phyloP scores from a whole-genome alignment of 495 filamentous ascomycete species.

The Aspergillus diversus region DNA sequence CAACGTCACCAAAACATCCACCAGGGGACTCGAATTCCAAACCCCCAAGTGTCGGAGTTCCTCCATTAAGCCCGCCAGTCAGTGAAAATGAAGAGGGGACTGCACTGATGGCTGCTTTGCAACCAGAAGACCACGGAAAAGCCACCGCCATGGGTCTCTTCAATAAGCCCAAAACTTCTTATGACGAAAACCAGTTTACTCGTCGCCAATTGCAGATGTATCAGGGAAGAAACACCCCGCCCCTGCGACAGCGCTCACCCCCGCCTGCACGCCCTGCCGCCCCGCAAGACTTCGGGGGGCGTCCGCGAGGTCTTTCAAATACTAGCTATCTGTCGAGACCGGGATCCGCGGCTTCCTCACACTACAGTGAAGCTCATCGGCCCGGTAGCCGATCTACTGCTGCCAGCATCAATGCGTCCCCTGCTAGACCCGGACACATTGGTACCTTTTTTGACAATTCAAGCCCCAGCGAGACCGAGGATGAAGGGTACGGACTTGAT shows the following conservation, averaged over 20 bases:
- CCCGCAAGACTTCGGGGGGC: slow-evolving; percentile 35
- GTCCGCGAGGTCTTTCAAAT: slow-evolving; percentile 45
- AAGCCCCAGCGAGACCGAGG: slow-evolving; percentile 49
- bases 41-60: slow-evolving; percentile 39
- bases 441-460: slow-evolving; percentile 49
- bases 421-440: slow-evolving; percentile 26
- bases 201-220: slow-evolving; percentile 81
- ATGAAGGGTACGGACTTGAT: slow-evolving; percentile 36
- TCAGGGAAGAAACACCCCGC: slow-evolving; percentile 59
- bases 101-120: slow-evolving; percentile 60
- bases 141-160: slow-evolving; percentile 85
- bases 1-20: slow-evolving; percentile 38
- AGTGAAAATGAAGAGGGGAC: slow-evolving; percentile 68
- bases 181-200: slow-evolving; percentile 83
- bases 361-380: slow-evolving; percentile 44
- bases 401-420: slow-evolving; percentile 38
- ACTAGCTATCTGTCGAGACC: slow-evolving; percentile 49
- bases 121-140: slow-evolving; percentile 80
- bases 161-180: slow-evolving; percentile 73
- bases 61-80: slow-evolving; percentile 73
- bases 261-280: slow-evolving; percentile 33
- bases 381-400: slow-evolving; percentile 32
- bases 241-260: slow-evolving; percentile 40
- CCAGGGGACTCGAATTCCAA: slow-evolving; percentile 27
- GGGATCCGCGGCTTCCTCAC: slow-evolving; percentile 47